Evolutionary conservation across 805 yeast species (phyloP), one percentile per base, ranked within the genome.

Genomic region (Saturnispora sanitii): DNA sequence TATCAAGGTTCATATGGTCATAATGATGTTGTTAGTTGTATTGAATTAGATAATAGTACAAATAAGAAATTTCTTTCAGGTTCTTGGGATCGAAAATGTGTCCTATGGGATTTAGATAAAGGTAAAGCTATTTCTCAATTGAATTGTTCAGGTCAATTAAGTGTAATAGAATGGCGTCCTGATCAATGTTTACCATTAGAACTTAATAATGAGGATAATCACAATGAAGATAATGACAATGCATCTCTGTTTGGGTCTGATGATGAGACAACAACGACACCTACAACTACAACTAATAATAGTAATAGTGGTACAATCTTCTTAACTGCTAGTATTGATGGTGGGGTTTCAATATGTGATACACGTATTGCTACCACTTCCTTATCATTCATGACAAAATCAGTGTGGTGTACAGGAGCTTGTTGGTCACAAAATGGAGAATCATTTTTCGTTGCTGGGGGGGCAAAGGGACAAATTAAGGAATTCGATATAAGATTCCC

Each of bases 341-440:
- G 98, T 4, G 67, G 78, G 0, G 57, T 88, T 2, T 75, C 74
- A 45, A 60, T 92, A 4, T 88, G 96, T 95, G 98, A 92, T 57
- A 61, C 71, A 4, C 69, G 98, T n/a, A n/a, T n/a, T n/a, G n/a
- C n/a, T n/a, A n/a, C n/a, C n/a, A n/a, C n/a, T n/a, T n/a, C n/a
- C n/a, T n/a, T n/a, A n/a, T n/a, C n/a, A n/a, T n/a, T n/a, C n/a
- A n/a, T n/a, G n/a, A 71, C 81, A 0, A 95, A 97, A 0, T 97
- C 97, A n/a, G n/a, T n/a, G 0, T 92, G 97, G 97, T 82, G 95
- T 58, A 77, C 82, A 71, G 73, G 85, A 6, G 75, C 95, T 0
- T 75, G 83, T 42, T 90, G 97, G 96, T 79, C 95, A 7, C 66
- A 67, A 38, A 79, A 81, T 52, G 98, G 98, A 9, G 79, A 83